Base-by-base conservation (phyloP, 179 eudicot genomes). In the Vitellaria paradoxa region DNA sequence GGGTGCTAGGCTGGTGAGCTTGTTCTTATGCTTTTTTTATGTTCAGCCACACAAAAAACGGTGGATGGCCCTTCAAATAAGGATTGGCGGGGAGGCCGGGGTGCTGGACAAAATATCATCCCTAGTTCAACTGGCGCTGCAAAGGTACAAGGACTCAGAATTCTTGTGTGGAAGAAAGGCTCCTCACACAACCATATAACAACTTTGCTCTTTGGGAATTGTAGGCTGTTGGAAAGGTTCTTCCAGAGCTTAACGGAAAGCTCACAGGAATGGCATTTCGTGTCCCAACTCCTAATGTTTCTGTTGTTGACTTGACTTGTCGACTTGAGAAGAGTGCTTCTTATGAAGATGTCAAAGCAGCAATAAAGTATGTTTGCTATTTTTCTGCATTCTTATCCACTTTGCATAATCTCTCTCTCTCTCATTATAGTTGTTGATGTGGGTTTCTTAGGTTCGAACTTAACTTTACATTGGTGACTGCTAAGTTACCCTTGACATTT, bases 101-200 rank as follows among this genome's bases (percentile, higher is more conserved):
- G 97, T 65, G 99, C 99, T 75, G 87, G 87, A 24, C 99, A 95
- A 76, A 95, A 93, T 82, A 93, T 93, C 64, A 95, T 96, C 82
- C 99, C 98, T 70, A 96, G 99, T 81, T 96, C 99, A 24, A 96
- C 99, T 82, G 98, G 98, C 82, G 99, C 99, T 70, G 99, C 99
- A 30, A 96, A 96, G 95, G 98, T 96, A 87, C 69, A 21, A 37
- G 6, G 73, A 61, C 6, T 49, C 11, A 18, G 37, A 13, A 7
- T 9, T 24, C 15, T 55, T 53, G 30, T 56, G 75, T 20, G 12
- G 50, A 37, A 37, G 50, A 56, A 30, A 23, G 75, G n/a, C 75
- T 30, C 2, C 64, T 72, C 37, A 64, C 20, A 18, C 42, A 26
- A 52, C 46, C 23, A 42, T 30, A 30, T 30, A 30, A 10, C 7